Conservation (phyloP, 208 protist species). For the Histomonas meleagridis region DNA sequence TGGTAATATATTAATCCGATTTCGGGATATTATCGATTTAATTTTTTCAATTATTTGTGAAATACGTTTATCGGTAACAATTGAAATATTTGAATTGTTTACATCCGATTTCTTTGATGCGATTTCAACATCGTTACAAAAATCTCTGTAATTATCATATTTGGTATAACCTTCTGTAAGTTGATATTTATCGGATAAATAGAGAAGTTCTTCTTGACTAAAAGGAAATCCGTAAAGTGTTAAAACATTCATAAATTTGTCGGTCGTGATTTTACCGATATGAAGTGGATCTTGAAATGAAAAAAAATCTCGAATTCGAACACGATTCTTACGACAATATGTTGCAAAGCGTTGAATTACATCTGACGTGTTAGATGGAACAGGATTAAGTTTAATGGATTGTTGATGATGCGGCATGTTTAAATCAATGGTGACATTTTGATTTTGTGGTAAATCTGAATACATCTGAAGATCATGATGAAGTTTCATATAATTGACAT, state of each 20-base stretch:
- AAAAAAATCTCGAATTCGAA: slow-evolving; percentile 13
- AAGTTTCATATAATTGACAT: background rate
- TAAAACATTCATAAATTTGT: slow-evolving; percentile 13
- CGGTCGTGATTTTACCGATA: background rate
- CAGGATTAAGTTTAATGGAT: background rate
- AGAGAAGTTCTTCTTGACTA: background rate
- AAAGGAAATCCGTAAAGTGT: slow-evolving; percentile 21
- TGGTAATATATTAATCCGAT: slow-evolving; percentile 11
- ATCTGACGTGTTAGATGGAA: background rate
- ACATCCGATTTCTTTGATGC: no score
- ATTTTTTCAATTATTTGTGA: background rate
- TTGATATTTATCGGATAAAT: background rate
- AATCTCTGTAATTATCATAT: background rate
- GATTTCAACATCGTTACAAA: background rate
- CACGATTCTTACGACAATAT: background rate
- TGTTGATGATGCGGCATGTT: background rate
- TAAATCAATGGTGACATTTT: background rate
- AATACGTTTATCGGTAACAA: background rate
- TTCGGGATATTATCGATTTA: background rate
- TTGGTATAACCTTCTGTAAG: background rate
- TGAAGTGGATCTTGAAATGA: background rate
- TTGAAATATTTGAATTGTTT: no score
- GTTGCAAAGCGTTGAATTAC: background rate
- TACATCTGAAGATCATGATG: background rate
- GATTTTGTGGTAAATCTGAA: background rate